Evolutionary conservation across 2,329 filamentous ascomycete species (phyloP), one percentile per base, ranked within the genome.

Genomic region (Cytospora mali): DNA sequence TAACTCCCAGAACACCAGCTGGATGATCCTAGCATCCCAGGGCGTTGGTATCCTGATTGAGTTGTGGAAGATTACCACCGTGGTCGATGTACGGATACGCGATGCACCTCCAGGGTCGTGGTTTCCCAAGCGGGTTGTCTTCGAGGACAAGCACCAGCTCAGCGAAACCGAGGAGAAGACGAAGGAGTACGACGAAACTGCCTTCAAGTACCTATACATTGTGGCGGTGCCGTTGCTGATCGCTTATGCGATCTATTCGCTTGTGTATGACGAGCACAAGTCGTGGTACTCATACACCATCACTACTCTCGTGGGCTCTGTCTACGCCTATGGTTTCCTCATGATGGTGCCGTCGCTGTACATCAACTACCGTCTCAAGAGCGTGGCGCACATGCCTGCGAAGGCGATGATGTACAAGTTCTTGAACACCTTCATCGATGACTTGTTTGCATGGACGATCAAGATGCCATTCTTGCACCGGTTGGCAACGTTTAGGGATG

Each of bases 331-430:
- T 74, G 95, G 95, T 5, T 99, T 99, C 83, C 80, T 99, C 66
- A 97, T 99, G 93, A 99, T 99, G 95, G 90, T 99, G 10, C 95
- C 95, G 16, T 90, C 88, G 64, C 82, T 99, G 35, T 99, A 98
- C 81, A 99, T 99, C 86, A 99, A 99, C 84, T 99, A 99, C 81
- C 89, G 94, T 14, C 86, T 99, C 69, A 97, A 94, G 84, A 90
- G 88, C 69, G 92, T 98, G 35, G 95, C 95, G 13, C 95, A 99
- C 78, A 97, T 99, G 94, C 93, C 95, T 1, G 92, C 84, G 69
- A 94, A 92, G 79, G 93, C 95, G 54, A 95, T 99, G 92, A 94
- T 89, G 75, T 97, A 97, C 85, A 97, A 98, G 80, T 97, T 97
- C 78, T 81, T 98, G 68, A 97, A 98, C 80, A 98, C 95, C 6